Percentiles rank a stretch among this genome's conserved stretches.
Conservation (phyloP, 106 monocot species). For the Dioscorea dumetorum region DNA sequence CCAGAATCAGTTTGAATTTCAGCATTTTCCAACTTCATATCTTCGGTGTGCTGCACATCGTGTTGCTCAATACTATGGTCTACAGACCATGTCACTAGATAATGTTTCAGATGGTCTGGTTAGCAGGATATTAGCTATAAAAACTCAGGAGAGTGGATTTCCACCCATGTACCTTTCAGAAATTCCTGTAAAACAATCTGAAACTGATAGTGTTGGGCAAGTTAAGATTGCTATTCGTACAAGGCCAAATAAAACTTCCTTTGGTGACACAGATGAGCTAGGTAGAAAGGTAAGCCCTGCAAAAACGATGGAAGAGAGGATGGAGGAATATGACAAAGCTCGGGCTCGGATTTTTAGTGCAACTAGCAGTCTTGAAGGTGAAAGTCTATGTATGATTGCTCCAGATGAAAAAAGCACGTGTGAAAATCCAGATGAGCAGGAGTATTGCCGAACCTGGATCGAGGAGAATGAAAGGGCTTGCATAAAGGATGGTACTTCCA, state of each 20-base stretch:
- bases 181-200: constrained; percentile 45
- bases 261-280: constrained; percentile 18
- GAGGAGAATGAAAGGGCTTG: constrained; percentile 32
- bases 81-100: constrained; percentile 68
- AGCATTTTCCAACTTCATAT: constrained; percentile 82
- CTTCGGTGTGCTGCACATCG: constrained; percentile 88
- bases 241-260: constrained; percentile 37
- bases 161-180: constrained; percentile 61
- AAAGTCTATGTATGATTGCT: constrained; percentile 2
- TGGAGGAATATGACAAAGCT: constrained; percentile 78
- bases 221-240: constrained; percentile 63
- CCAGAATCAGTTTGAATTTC: constrained; percentile 85
- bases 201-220: constrained; percentile 31
- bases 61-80: constrained; percentile 87
- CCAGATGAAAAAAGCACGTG: constrained; percentile 19
- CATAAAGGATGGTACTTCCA: constrained; percentile 26
- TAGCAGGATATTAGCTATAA: constrained; percentile 65
- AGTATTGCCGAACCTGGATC: constrained; percentile 1
- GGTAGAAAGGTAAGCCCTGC: constrained; percentile 17
- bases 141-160: constrained; percentile 55
- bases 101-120: constrained; percentile 29
- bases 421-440: constrained; percentile 21
- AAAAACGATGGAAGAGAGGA: constrained; percentile 75
- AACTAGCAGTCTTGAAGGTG: constrained; percentile 23
- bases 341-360: constrained; percentile 68